These are phyloP conservation scores for Boletus tomentosulus DNA, from an alignment of 768 basidiomycete species.

Conservation along the genomic window DNA sequence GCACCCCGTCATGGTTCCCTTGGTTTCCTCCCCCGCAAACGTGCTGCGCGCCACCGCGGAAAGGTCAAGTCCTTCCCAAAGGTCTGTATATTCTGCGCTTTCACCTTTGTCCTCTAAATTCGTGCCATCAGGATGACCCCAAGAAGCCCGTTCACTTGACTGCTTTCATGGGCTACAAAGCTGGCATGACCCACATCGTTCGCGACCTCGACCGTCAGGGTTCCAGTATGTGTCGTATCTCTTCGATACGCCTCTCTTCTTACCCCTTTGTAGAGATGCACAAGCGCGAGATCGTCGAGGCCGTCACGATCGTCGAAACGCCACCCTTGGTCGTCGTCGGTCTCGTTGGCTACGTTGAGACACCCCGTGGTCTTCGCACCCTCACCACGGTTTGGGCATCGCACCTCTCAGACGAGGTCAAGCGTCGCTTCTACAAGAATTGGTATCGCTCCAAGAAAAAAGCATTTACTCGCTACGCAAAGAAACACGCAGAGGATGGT, in stretches of 20 bases:
- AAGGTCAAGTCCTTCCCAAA: constrained; percentile 99
- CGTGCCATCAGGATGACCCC: constrained; percentile 80
- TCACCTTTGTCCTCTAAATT: constrained; percentile 6
- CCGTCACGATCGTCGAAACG: constrained; percentile 92
- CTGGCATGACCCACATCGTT: constrained; percentile 99
- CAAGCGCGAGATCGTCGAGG: constrained; percentile 99
- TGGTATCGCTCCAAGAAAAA: constrained; percentile 99
- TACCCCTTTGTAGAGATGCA: constrained; percentile 81
- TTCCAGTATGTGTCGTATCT: constrained; percentile 69
- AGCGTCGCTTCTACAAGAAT: constrained; percentile 99
- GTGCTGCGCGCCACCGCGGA: constrained; percentile 94
- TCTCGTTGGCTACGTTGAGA: constrained; percentile 99
- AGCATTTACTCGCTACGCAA: constrained; percentile 99
- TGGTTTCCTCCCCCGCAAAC: constrained; percentile 95
- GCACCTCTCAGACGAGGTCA: constrained; percentile 96
- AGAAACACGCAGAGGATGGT: constrained; percentile 95
- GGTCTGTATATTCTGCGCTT: constrained; percentile 42
- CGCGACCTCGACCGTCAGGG: constrained; percentile 99
- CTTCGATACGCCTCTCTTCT: neutral
- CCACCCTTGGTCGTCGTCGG: constrained; percentile 96
- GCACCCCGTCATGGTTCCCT: constrained; percentile 97
- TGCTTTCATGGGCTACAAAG: constrained; percentile 99
- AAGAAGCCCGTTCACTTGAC: constrained; percentile 99
- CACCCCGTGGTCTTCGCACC: constrained; percentile 96
- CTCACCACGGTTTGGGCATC: constrained; percentile 99